Base-by-base conservation (phyloP, 257 asterid genomes). In the Solanum habrochaites region DNA sequence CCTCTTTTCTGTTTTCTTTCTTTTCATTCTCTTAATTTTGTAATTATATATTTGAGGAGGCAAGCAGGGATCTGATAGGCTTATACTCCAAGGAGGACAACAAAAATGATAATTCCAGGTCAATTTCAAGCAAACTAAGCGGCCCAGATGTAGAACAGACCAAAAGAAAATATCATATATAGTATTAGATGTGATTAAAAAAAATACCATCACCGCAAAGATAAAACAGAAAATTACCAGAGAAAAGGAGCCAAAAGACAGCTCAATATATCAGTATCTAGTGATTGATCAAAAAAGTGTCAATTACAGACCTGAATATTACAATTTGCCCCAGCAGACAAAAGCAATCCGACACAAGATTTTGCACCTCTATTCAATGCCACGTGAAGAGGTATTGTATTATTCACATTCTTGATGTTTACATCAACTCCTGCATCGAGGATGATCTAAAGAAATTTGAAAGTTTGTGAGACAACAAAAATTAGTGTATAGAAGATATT, bases 311-410 rank as follows among this genome's bases (percentile, higher is more conserved):
- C 99, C 99, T 96, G 99, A 92, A 93, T 70, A 87, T 94, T 97
- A 90, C 98, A 95, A 90, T 97, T 90, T 87, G 99, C 99, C 75
- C 99, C 99, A 86, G 99, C 93, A 89, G 99, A 93, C 86, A 97
- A 89, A 91, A 95, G 99, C 91, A 95, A 92, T 81, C 92, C 97
- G 74, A 97, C 99, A 89, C 99, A 94, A 89, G 99, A 94, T 85
- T 96, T 97, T 89, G 99, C 96, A 87, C 99, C 99, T 93, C 99
- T 94, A 85, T 98, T 98, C 94, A 97, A 90, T 88, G 99, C 99
- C 90, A 97, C 98, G 90, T 97, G 99, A 60, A 97, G 97, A 87
- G 99, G 99, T 88, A 93, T 93, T 81, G 98, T 93, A 87, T 95
- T 97, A 91, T 93, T 96, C 89, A 88, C 91, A 89, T 94, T 96